Conservation (phyloP, 2,329 filamentous ascomycete species). For the Beauveria asiatica region DNA sequence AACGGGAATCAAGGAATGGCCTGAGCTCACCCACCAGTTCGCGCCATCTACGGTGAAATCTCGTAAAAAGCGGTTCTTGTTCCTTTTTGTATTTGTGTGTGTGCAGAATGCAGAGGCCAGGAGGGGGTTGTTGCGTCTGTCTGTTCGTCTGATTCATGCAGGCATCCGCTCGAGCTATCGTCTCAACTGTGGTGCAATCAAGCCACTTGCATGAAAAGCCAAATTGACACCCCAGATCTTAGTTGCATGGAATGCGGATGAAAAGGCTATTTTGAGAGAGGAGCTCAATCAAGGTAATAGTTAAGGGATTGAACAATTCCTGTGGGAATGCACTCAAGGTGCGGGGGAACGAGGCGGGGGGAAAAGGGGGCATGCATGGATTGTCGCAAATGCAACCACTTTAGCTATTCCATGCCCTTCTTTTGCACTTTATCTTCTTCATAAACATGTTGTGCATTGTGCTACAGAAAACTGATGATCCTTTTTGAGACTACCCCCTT, state of each 20-base stretch:
- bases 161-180: no score
- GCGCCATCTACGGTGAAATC: background rate
- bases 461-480: background rate
- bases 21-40: background rate
- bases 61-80: no score
- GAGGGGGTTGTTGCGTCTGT: no score
- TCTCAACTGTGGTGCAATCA: background rate
- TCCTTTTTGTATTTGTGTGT: no score
- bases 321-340: no score
- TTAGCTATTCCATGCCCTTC: background rate
- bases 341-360: no score
- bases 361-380: no score
- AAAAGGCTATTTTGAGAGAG: no score
- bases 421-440: background rate
- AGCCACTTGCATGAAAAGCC: no score
- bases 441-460: conserved; percentile 2
- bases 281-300: background rate
- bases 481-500: background rate
- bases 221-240: no score
- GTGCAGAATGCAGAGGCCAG: background rate
- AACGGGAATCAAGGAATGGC: background rate
- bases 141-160: no score
- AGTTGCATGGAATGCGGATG: no score
- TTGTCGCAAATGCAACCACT: background rate
- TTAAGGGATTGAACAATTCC: background rate